A percentile compares a stretch with the other conserved stretches of the same genome.
Evolutionary conservation across 257 asterid genomes (phyloP).

Genomic region (Anisodus acutangulus): DNA sequence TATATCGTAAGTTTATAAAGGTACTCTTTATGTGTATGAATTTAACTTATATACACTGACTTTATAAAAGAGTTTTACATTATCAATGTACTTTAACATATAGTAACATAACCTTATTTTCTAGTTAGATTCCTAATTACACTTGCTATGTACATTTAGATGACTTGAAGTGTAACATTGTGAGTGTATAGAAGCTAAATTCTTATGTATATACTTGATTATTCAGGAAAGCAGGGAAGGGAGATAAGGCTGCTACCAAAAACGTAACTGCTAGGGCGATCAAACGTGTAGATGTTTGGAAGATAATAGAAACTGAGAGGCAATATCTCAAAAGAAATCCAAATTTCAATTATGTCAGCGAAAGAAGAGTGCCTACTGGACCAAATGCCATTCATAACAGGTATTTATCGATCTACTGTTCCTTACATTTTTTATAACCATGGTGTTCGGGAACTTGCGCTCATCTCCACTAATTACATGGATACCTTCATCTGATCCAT

Average conservation of each 20-base stretch:
- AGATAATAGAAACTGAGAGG: constrained; percentile 37
- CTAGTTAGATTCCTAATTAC: not conserved
- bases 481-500: too few species aligned
- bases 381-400: constrained; percentile 69
- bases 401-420: not conserved
- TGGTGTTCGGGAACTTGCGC: too few species aligned
- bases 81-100: not conserved
- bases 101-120: not conserved
- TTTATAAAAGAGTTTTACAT: not conserved
- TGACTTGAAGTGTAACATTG: not conserved
- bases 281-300: constrained; percentile 34
- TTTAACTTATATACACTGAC: not conserved
- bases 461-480: too few species aligned
- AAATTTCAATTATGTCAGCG: constrained; percentile 56
- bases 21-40: not conserved
- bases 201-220: not conserved
- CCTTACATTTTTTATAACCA: not conserved
- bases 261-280: constrained; percentile 35
- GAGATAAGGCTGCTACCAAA: constrained; percentile 26
- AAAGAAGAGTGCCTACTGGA: constrained; percentile 81
- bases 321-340: constrained; percentile 37
- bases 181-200: not conserved
- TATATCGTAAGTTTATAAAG: too few species aligned
- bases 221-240: constrained; percentile 12
- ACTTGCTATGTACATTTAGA: not conserved